Evolutionary conservation across 805 yeast species (phyloP).

Genomic region (Ogataea ganodermae): DNA sequence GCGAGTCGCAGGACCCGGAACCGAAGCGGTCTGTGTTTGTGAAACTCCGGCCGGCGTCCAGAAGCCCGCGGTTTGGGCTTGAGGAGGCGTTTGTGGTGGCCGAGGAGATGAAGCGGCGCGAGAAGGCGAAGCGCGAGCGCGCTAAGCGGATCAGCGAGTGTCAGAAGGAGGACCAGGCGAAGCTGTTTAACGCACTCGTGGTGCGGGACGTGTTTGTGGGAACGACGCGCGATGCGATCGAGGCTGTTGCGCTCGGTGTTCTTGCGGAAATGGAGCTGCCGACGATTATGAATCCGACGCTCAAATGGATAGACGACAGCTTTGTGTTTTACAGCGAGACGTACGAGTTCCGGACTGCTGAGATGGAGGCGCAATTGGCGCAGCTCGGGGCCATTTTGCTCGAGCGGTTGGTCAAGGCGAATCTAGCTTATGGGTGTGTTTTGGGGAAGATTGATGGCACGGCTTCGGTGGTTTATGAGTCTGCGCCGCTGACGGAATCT

Average conservation of each 20-base stretch:
- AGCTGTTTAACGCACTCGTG: constrained; percentile 52
- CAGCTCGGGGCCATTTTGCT: constrained; percentile 40
- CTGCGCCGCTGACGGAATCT: background rate
- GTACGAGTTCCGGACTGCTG: constrained; percentile 37
- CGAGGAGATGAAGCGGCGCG: constrained; percentile 35
- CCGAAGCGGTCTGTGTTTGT: constrained; percentile 75
- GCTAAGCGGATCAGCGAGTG: constrained; percentile 29
- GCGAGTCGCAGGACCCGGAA: constrained; percentile 80
- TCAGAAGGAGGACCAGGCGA: constrained; percentile 21
- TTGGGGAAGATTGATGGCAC: constrained; percentile 45
- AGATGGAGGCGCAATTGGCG: constrained; percentile 46
- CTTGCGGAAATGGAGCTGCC: background rate
- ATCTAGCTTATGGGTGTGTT: constrained; percentile 52
- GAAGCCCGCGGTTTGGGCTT: constrained; percentile 48
- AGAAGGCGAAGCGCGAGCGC: constrained; percentile 31
- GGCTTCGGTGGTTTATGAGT: constrained; percentile 36
- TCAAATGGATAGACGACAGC: constrained; percentile 46
- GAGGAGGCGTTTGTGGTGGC: constrained; percentile 42
- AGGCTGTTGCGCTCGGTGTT: constrained; percentile 31
- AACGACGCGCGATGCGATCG: constrained; percentile 47
- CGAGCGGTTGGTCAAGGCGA: constrained; percentile 38
- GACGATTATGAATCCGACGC: constrained; percentile 23
- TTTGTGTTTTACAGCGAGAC: constrained; percentile 42
- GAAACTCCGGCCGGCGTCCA: constrained; percentile 34
- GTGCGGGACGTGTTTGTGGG: constrained; percentile 58